These are phyloP conservation scores for Thalassiosira hispida DNA, from an alignment of 352 stramenopile genomes.

Conservation along the genomic window DNA sequence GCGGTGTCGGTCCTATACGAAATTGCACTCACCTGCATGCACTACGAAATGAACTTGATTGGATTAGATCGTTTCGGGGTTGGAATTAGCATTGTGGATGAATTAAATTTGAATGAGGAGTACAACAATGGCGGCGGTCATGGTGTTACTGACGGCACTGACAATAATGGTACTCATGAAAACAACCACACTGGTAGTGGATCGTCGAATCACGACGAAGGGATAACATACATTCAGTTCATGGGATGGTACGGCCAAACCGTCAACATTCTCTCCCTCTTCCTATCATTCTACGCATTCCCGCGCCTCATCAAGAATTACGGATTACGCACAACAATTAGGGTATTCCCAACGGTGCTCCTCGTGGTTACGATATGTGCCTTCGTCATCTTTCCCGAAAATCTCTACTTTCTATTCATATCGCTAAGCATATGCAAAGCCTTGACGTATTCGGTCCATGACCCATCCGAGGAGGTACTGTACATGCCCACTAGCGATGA, in stretches of 20 bases:
- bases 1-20: slow-evolving; percentile 87
- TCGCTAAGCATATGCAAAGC: slow-evolving; percentile 85
- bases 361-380: slow-evolving; percentile 78
- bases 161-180: no score
- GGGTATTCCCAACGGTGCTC: slow-evolving; percentile 85
- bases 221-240: slow-evolving; percentile 78
- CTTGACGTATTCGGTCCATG: slow-evolving; percentile 87
- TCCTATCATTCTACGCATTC: slow-evolving; percentile 84
- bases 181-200: no score
- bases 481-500: slow-evolving; percentile 86
- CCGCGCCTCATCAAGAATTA: slow-evolving; percentile 81
- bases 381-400: slow-evolving; percentile 76
- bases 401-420: slow-evolving; percentile 84
- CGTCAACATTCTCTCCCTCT: slow-evolving; percentile 84
- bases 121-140: no score
- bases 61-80: slow-evolving; percentile 70
- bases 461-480: slow-evolving; percentile 87
- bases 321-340: slow-evolving; percentile 81
- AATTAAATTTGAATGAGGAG: slow-evolving; percentile 1
- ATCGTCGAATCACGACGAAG: slow-evolving; percentile 20
- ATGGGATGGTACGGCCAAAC: slow-evolving; percentile 87
- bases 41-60: slow-evolving; percentile 89
- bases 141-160: not conserved
- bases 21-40: slow-evolving; percentile 86
- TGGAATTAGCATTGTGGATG: slow-evolving; percentile 39